Base-by-base conservation (phyloP, 116 monocot genomes). In the Papilionanthe hybrid region DNA sequence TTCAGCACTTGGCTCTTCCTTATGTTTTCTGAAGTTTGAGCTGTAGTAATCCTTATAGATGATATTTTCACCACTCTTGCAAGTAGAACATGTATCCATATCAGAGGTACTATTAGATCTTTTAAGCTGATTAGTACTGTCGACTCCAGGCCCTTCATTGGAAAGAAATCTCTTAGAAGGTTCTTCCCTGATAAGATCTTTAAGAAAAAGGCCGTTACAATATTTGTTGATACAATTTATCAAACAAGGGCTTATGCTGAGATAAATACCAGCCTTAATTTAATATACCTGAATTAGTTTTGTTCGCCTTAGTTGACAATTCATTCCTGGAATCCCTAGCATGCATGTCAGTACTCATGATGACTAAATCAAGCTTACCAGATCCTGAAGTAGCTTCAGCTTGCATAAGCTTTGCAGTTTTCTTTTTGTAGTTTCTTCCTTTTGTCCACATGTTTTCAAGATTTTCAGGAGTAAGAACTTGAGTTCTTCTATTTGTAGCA, bases 361-460 rank as follows among this genome's bases (percentile, higher is more conserved):
- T 47, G 60, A 78, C 77, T 20, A 82, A 79, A 72, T 84, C 22
- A 73, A 78, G 65, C 37, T 77, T 87, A 7, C 58, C 75, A 69
- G 86, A 77, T 49, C 58, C 73, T 75, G 78, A 72, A 25, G 83
- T 63, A 47, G 32, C n/a, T 19, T 76, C 86, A 49, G 79, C 78
- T 83, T 89, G 88, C 17, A 77, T 23, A 63, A 89, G 76, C 22
- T 86, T 83, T 20, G 84, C 86, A 77, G 78, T 83, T 75, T 93
- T 99, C 83, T 93, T 99, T 76, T 90, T 81, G 83, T 99, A 99
- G 83, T 99, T 92, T 90, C 91, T 92, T 79, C 98, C 98, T 90
- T 90, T 99, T 50, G 95, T 86, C 98, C 98, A 99, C 93, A 99
- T 87, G 75, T 94, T 93, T 22, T 99, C 98, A 83, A 99, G 86